A percentile compares a stretch with the other conserved stretches of the same genome.
These are phyloP conservation scores for Claviceps purpurea DNA, from an alignment of 2,329 filamentous ascomycete species.

Conservation along the genomic window DNA sequence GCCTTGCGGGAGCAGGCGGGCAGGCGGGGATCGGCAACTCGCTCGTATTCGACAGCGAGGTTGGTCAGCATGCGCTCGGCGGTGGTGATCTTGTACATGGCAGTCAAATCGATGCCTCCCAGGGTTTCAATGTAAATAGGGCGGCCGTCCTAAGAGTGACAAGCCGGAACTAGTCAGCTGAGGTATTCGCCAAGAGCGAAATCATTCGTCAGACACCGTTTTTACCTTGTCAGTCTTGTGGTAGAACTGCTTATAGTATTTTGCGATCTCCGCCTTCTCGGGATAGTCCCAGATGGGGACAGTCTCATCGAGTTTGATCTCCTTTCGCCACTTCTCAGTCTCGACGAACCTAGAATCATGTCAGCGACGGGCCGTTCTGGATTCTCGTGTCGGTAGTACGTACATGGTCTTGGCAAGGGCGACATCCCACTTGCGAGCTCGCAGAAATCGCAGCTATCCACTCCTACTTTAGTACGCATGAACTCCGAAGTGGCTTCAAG, in stretches of 20 bases:
- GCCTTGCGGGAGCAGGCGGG: constrained; percentile 91
- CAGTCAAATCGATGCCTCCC: constrained; percentile 78
- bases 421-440: constrained; percentile 92
- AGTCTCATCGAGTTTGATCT: constrained; percentile 71
- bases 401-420: constrained; percentile 77
- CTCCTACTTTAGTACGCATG: not conserved
- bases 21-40: constrained; percentile 80
- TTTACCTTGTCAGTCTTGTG: constrained; percentile 82
- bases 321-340: constrained; percentile 79
- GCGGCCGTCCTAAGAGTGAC: constrained; percentile 63
- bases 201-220: not conserved
- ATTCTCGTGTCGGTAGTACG: constrained; percentile 17
- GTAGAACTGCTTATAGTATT: constrained; percentile 98
- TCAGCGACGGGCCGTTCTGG: not conserved
- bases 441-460: constrained; percentile 66
- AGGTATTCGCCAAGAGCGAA: not conserved
- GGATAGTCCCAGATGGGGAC: constrained; percentile 73
- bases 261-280: constrained; percentile 70
- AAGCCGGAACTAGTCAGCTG: not conserved
- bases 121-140: constrained; percentile 96
- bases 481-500: no score
- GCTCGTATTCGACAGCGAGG: constrained; percentile 96
- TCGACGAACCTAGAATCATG: constrained; percentile 61
- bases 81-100: constrained; percentile 88
- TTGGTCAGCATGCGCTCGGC: constrained; percentile 91